Conservation (phyloP, 768 basidiomycete species). For the Suillus discolor region DNA sequence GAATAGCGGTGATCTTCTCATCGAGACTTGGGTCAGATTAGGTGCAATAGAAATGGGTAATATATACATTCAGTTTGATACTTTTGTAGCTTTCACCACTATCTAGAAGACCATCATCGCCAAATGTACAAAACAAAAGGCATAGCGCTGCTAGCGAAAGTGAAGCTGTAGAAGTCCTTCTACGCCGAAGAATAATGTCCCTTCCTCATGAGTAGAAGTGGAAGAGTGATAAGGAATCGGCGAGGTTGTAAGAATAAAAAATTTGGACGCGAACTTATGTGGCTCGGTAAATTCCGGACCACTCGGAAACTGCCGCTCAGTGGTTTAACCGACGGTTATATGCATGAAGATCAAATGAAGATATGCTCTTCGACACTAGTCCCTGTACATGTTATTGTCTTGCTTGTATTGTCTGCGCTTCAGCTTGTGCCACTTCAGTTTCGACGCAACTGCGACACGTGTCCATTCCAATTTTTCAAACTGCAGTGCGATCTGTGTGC, state of each 20-base stretch:
- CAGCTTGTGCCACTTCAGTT: not conserved
- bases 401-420: not conserved
- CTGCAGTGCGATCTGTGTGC: not conserved
- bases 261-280: constrained; percentile 6
- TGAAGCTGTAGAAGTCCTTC: constrained; percentile 51
- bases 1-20: not conserved
- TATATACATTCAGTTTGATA: not conserved
- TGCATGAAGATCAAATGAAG: too few relatives aligned
- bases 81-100: constrained; percentile 66
- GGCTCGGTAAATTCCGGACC: constrained; percentile 21
- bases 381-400: not conserved
- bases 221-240: constrained; percentile 37
- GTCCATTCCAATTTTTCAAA: not conserved
- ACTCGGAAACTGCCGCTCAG: not conserved
- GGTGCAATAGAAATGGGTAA: not conserved
- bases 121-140: constrained; percentile 34
- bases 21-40: not conserved
- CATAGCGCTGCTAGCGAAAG: constrained; percentile 79
- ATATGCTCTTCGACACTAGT: not conserved
- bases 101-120: constrained; percentile 77
- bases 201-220: constrained; percentile 16
- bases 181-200: constrained; percentile 44
- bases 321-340: too few relatives aligned
- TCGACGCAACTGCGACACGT: not conserved
- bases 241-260: constrained; percentile 13